Percentiles rank a stretch among this genome's conserved stretches.
Conservation (phyloP, 2,329 filamentous ascomycete species). For the Clarireedia monteithiana region DNA sequence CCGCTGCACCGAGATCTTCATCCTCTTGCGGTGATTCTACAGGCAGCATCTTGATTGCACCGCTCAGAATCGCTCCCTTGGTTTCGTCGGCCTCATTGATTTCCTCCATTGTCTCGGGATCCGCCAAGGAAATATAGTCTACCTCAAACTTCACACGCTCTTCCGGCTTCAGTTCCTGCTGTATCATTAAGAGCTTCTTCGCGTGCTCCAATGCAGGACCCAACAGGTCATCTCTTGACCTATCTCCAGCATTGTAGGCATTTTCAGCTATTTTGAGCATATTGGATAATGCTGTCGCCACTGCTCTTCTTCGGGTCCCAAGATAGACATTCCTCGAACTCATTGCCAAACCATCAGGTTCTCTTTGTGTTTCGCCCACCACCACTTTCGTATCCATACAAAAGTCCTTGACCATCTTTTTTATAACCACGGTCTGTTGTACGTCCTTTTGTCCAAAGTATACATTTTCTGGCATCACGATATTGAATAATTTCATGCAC, state of each 20-base stretch:
- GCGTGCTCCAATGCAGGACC: conserved; percentile 59
- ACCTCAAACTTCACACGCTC: conserved; percentile 69
- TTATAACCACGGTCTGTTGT: conserved; percentile 89
- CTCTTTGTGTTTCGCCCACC: conserved; percentile 67
- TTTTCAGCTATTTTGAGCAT: conserved; percentile 65
- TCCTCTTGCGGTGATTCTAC: conserved; percentile 61
- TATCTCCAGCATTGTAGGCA: conserved; percentile 47
- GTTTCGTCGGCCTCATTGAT: conserved; percentile 59
- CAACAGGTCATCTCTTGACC: conserved; percentile 59
- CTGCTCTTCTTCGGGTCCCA: conserved; percentile 61
- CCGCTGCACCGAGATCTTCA: conserved; percentile 68
- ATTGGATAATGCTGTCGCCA: conserved; percentile 64
- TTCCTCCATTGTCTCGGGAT: conserved; percentile 77
- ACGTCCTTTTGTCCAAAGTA: conserved; percentile 98
- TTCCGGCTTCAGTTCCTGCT: conserved; percentile 48
- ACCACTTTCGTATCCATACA: conserved; percentile 68
- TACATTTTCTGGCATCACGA: conserved; percentile 66
- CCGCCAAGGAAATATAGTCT: conserved; percentile 87
- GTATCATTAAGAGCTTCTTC: conserved; percentile 46
- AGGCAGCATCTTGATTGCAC: conserved; percentile 82
- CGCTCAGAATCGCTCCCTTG: conserved; percentile 77
- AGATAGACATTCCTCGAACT: conserved; percentile 94
- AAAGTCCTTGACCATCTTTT: conserved; percentile 81
- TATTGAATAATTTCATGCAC: conserved; percentile 89
- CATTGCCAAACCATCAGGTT: conserved; percentile 75